Evolutionary conservation across 345 rosid genomes (phyloP), one percentile per base, ranked within the genome.

Genomic region (Citrus trifoliata): DNA sequence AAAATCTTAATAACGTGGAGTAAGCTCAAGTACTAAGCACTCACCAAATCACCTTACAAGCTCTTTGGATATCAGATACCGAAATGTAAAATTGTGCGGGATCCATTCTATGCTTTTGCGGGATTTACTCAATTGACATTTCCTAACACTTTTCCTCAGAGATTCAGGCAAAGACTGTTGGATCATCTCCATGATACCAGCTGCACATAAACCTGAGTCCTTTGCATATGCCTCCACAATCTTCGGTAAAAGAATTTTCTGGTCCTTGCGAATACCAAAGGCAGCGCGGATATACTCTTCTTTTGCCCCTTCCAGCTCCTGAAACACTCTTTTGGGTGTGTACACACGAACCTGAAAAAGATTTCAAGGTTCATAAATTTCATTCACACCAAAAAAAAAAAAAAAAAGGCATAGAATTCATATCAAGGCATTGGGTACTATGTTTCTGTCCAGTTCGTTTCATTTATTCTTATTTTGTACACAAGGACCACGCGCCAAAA

Each of bases 31-130:
- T 10, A 62, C 69, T 10, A 24, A 62, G 63, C 61, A 18, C 51
- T 35, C 46, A 33, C 7, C 42, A 56, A 37, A 53, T 89, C 86
- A 93, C 81, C 85, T 89, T 37, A 87, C 88, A 80, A 93, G 83
- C 80, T 93, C 97, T 85, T 88, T 94, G n/a, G 92, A 82, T 74
- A 96, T 89, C 78, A 96, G 87, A 88, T 94, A 96, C 67, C 99
- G 88, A 66, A 94, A 94, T 78, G 87, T 83, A 79, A 94, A 94
- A 83, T 88, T 93, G 86, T 93, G 93, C 28, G 98, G 97, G 75
- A 89, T 87, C 99, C 99, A 96, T 69, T 88, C 92, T n/a, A 96
- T 91, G 83, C 32, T 76, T 88, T 93, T 94, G 37, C 89, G 88
- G 24, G 92, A 68, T 86, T 91, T 96, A 71, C 89, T 88, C 71